Evolutionary conservation across 768 basidiomycete species (phyloP), one percentile per base, ranked within the genome.

Genomic region (Kondoa subrosea): DNA sequence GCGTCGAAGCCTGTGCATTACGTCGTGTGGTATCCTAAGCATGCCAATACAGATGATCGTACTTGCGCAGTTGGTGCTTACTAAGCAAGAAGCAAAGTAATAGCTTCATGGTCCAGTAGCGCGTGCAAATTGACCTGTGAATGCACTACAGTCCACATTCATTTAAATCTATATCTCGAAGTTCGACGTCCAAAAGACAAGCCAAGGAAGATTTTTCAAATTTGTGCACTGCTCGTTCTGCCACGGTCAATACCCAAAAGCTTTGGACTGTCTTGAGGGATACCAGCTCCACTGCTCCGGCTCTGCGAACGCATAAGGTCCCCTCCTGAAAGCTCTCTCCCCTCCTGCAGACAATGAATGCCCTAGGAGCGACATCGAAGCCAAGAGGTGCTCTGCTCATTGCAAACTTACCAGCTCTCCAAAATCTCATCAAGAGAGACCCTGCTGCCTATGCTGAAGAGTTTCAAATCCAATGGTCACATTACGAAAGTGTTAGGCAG

Each of bases 401-500:
- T 33, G 83, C 88, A 17, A 93, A 93, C 75, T 83, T 96, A 8
- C 92, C 95, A 0, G 90, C 95, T 75, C 82, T 99, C 4, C 93
- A 97, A 77, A 96, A 96, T 76, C 81, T 97, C 65, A 91, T 99
- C 77, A 99, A 99, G 76, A 83, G 95, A 57, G 90, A 95, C 76
- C 88, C 93, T 1, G 77, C 79, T 8, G 85, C 84, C 0, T 97
- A 99, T 80, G 87, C 84, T 76, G 93, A 97, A 70, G 95, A 99
- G 73, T 99, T 97, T 73, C 76, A 91, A 17, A 90, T 90, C 71
- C 93, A 99, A 81, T 95, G 91, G 87, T 89, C 88, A 69, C 89
- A 93, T 77, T 97, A 92, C 78, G 84, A 87, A 72, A 87, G 85
- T 71, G 85, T 87, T 66, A 84, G 88, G 34, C 84, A 89, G 73